These are phyloP conservation scores for Coprinopsis strossmayeri DNA, from an alignment of 768 basidiomycete species.

Conservation along the genomic window DNA sequence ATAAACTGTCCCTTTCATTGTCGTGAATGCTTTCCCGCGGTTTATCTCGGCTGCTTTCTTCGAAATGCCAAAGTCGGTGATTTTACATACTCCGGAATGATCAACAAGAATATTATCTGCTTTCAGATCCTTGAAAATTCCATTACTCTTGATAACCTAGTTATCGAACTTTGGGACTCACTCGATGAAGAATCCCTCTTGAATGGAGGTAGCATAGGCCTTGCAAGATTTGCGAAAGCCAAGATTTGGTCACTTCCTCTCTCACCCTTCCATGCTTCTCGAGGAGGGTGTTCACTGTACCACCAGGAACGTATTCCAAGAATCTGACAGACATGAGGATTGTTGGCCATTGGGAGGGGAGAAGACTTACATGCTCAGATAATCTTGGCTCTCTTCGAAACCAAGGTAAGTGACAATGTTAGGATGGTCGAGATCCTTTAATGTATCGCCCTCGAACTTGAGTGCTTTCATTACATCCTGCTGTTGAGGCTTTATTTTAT, in stretches of 20 bases:
- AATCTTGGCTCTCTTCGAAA: conserved; percentile 82
- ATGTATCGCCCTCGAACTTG: conserved; percentile 84
- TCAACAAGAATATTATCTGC: conserved; percentile 99
- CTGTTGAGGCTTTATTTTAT: conserved; percentile 60
- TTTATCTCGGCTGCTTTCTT: conserved; percentile 65
- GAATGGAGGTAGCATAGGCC: conserved; percentile 89
- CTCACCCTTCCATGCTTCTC: conserved; percentile 90
- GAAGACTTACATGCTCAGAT: conserved; percentile 81
- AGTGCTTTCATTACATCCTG: conserved; percentile 70
- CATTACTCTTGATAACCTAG: background rate
- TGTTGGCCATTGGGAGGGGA: background rate
- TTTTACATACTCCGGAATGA: conserved; percentile 87
- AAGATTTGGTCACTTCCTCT: conserved; percentile 87
- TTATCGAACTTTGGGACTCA: conserved; percentile 25
- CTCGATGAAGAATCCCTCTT: conserved; percentile 88
- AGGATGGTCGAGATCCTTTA: conserved; percentile 95
- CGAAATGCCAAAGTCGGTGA: conserved; percentile 97
- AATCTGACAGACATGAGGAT: conserved; percentile 50
- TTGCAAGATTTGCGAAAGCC: conserved; percentile 82
- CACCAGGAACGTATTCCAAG: conserved; percentile 97
- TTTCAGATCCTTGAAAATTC: conserved; percentile 71
- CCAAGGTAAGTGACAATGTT: conserved; percentile 98
- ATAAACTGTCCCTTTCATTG: conserved; percentile 85
- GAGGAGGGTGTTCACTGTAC: conserved; percentile 86
- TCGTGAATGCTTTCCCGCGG: conserved; percentile 53